These are phyloP conservation scores for Neonectria sp. DNA, from an alignment of 2,329 filamentous ascomycete genomes.

Conservation along the genomic window DNA sequence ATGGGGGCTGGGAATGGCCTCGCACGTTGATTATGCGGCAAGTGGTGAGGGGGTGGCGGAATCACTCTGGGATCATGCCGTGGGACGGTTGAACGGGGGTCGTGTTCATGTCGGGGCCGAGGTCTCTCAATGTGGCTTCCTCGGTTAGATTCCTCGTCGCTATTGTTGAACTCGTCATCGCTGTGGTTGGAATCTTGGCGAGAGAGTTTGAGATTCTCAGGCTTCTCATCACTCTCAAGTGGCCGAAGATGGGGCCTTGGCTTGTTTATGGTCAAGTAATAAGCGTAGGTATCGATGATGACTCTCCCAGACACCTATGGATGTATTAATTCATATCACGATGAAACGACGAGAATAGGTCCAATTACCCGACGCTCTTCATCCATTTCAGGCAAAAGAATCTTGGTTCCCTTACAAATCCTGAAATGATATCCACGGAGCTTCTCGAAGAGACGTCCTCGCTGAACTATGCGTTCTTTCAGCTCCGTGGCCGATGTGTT, in stretches of 20 bases:
- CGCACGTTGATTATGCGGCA: too few relatives aligned
- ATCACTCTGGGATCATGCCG: too few relatives aligned
- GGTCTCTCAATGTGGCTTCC: too few relatives aligned
- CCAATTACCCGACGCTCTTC: slow-evolving; percentile 9
- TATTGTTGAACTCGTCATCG: background rate
- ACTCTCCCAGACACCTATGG: slow-evolving; percentile 12
- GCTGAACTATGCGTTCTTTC: background rate
- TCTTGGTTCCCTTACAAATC: slow-evolving; percentile 9
- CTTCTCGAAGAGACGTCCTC: slow-evolving; percentile 6
- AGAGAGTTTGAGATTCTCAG: too few relatives aligned
- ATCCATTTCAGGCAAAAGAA: background rate
- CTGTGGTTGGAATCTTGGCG: background rate
- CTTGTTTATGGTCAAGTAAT: slow-evolving; percentile 2
- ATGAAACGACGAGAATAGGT: background rate
- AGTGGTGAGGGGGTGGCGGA: too few relatives aligned
- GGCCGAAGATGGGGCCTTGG: background rate
- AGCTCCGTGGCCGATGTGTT: background rate
- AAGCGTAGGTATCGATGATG: slow-evolving; percentile 18
- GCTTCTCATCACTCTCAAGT: background rate
- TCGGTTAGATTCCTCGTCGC: background rate
- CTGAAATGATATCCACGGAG: slow-evolving; percentile 17
- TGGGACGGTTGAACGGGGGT: too few relatives aligned
- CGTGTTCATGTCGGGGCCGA: too few relatives aligned
- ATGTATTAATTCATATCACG: too few relatives aligned
- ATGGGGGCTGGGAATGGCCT: too few relatives aligned